Percentiles rank a stretch among this genome's conserved stretches.
These are phyloP conservation scores for Tubosaeta sp. DNA, from an alignment of 768 basidiomycete genomes.

Conservation along the genomic window DNA sequence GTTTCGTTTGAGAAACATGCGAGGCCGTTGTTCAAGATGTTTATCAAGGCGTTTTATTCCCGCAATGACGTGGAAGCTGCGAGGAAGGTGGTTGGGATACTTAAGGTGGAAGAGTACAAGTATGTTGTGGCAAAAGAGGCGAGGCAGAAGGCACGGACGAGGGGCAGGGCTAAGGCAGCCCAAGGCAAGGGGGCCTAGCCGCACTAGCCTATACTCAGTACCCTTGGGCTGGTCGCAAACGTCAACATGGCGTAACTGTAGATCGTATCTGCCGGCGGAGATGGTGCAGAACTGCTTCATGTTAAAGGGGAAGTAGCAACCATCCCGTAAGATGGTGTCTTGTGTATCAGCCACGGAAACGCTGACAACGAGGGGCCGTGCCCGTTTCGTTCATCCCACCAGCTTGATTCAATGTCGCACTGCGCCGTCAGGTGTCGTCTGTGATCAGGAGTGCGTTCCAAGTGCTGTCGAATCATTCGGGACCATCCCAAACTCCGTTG, in stretches of 20 bases:
- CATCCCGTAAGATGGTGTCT: too few species aligned
- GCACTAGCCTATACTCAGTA: neutral
- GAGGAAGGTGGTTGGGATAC: slow-evolving; percentile 48
- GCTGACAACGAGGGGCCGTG: too few species aligned
- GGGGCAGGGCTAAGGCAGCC: slow-evolving; percentile 16
- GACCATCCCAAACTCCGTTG: too few species aligned
- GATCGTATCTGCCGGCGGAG: too few species aligned
- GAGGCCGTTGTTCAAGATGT: slow-evolving; percentile 69
- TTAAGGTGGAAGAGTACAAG: slow-evolving; percentile 39
- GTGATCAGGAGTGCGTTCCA: neutral
- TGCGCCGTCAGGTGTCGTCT: neutral
- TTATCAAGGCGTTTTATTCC: slow-evolving; percentile 59
- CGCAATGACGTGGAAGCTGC: slow-evolving; percentile 54
- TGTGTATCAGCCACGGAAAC: too few species aligned
- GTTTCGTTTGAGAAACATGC: slow-evolving; percentile 57
- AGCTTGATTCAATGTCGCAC: neutral
- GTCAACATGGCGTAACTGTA: too few species aligned
- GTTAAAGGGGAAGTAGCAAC: too few species aligned
- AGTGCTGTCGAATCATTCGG: neutral
- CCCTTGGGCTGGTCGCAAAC: neutral
- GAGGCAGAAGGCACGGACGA: slow-evolving; percentile 17
- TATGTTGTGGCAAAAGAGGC: slow-evolving; percentile 7
- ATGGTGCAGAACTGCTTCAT: too few species aligned
- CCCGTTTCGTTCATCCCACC: too few species aligned
- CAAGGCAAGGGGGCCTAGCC: neutral